Conservation (phyloP, 1,284 basidiomycete species). For the Ustilago sp. region DNA sequence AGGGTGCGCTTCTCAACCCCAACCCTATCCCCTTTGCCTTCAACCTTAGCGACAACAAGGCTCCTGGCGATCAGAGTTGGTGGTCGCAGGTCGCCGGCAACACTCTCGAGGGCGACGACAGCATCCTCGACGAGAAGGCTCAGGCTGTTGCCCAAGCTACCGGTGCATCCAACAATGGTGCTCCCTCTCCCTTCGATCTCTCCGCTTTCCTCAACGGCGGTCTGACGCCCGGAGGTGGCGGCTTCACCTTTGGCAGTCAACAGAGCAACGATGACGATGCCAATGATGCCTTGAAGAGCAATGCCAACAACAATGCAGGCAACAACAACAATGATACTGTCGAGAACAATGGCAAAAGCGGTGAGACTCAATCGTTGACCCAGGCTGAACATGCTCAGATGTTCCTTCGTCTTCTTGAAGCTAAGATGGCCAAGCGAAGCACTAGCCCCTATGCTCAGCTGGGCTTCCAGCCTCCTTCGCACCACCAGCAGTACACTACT, state of each 20-base stretch:
- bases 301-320: slow-evolving; percentile 1
- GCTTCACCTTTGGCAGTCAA: slow-evolving; percentile 42
- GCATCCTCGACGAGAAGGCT: slow-evolving; percentile 62
- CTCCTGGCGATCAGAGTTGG: slow-evolving; percentile 58
- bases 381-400: slow-evolving; percentile 57
- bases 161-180: slow-evolving; percentile 31
- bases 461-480: slow-evolving; percentile 58
- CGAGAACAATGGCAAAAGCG: slow-evolving; percentile 28
- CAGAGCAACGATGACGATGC: slow-evolving; percentile 20
- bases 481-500: slow-evolving; percentile 31
- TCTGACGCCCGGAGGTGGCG: slow-evolving; percentile 52
- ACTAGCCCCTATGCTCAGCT: slow-evolving; percentile 53
- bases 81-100: slow-evolving; percentile 59
- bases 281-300: slow-evolving; percentile 21
- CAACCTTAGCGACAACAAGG: slow-evolving; percentile 59
- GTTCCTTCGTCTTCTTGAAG: slow-evolving; percentile 55
- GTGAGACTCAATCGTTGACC: slow-evolving; percentile 27
- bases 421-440: slow-evolving; percentile 50
- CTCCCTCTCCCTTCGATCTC: slow-evolving; percentile 58
- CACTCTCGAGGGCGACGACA: slow-evolving; percentile 49
- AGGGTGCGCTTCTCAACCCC: slow-evolving; percentile 64
- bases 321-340: slow-evolving; percentile 8
- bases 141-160: slow-evolving; percentile 59
- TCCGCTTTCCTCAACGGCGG: slow-evolving; percentile 62
- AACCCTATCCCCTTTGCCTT: slow-evolving; percentile 66